Base-by-base conservation (phyloP, 495 filamentous ascomycete species). In the Xylaria acuta region DNA sequence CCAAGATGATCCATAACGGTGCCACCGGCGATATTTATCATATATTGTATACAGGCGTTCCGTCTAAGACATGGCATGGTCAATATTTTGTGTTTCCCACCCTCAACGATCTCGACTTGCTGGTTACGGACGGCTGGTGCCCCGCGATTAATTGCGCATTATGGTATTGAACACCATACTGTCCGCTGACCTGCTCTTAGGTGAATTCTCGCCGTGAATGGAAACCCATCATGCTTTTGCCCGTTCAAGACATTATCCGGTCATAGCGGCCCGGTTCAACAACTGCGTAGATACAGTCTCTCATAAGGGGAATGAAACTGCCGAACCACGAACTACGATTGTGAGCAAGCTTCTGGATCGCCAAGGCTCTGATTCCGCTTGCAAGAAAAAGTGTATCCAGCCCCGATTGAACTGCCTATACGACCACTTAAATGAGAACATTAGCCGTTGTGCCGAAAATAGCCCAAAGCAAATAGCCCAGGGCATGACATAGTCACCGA, bases 241-340 rank as follows among this genome's bases (percentile, higher is more conserved):
- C 63, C 63, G 38, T 34, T 65, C 41, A 32, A 30, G 63, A 65
- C 63, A 65, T 65, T 65, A 65, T n/a, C 63, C 63, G 63, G 63
- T n/a, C 63, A 43, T 47, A 47, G 7, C 41, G 63, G 41, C 63
- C 63, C 63, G 63, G 16, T 65, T 65, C 41, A 49, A 45, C 63
- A 32, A 34, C 27, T 65, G 49, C 27, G 25, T 65, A n/a, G 40
- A 27, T n/a, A 34, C 41, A n/a, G 41, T 49, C n/a, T 47, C 22
- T 65, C 14, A 41, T 40, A 43, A 27, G 38, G n/a, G 58, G 36
- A 41, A 63, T 56, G 53, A 60, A 60, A 47, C 63, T 65, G 41
- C 63, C 63, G 63, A 65, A 34, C 25, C 27, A 47, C 18, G 63
- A 65, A 34, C n/a, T 47, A 14, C 41, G 25, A 30, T 20, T 34